A percentile compares a stretch with the other conserved stretches of the same genome.
phyloP scores from a whole-genome alignment of 805 yeast genomes.

The Candida piceae region DNA sequence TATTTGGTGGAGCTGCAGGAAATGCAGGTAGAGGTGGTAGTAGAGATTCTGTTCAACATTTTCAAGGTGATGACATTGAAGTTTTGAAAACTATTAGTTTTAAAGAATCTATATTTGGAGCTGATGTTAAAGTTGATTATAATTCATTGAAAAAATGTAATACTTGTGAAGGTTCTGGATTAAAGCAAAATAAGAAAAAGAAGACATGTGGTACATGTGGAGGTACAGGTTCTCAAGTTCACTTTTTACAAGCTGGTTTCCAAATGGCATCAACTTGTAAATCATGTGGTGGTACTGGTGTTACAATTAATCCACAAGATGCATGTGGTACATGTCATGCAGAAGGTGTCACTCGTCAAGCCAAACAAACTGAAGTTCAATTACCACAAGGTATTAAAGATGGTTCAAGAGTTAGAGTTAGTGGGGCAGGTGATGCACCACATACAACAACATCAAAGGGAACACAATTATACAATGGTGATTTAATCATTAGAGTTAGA shows the following conservation, averaged over 20 bases:
- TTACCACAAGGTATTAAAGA: conserved; percentile 86
- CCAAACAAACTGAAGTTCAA: conserved; percentile 72
- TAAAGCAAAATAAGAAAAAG: conserved; percentile 70
- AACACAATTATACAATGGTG: conserved; percentile 73
- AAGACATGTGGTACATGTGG: conserved; percentile 82
- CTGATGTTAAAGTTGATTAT: conserved; percentile 59
- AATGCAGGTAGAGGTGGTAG: conserved; percentile 31
- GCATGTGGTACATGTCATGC: conserved; percentile 83
- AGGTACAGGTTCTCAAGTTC: conserved; percentile 90
- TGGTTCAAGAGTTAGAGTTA: conserved; percentile 78
- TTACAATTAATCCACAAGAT: conserved; percentile 58
- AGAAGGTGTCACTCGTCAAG: conserved; percentile 69
- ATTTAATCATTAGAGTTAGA: conserved; percentile 74
- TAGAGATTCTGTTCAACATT: conserved; percentile 57
- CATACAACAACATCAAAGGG: conserved; percentile 67
- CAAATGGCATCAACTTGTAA: conserved; percentile 94
- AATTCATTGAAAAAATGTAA: conserved; percentile 71
- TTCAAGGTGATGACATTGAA: conserved; percentile 85
- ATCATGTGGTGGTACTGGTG: conserved; percentile 87
- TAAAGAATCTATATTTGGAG: conserved; percentile 85
- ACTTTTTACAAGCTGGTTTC: conserved; percentile 84
- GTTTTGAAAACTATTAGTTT: conserved; percentile 68
- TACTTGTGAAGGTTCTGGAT: conserved; percentile 81
- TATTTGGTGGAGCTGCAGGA: conserved; percentile 48
- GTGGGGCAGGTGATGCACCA: conserved; percentile 91